Evolutionary conservation across 2,329 filamentous ascomycete species (phyloP), one percentile per base, ranked within the genome.

Genomic region (Pestalotiopsis sp.): DNA sequence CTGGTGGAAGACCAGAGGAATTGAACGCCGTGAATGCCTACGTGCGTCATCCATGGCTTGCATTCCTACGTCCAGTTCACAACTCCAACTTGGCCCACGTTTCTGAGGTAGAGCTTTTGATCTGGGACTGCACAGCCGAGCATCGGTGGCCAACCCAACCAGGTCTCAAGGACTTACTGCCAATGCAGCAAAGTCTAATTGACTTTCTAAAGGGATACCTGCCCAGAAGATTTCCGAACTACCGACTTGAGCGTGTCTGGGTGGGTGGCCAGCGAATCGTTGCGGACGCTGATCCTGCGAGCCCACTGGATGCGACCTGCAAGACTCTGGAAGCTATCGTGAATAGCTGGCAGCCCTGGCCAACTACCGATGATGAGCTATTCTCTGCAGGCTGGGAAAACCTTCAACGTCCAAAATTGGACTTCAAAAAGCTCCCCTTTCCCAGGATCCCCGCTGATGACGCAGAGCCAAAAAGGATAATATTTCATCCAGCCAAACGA

Each of bases 21-120:
- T 70, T 72, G 1, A 59, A 68, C 2, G 71, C 72, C 17, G 74
- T 72, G 9, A 68, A 70, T 40, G 68, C 72, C n/a, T 49, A 70
- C 25, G 52, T 67, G 63, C 80, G 83, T 11, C 82, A 84, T 59
- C 85, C 87, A 0, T 90, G 87, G 87, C 70, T 89, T 41, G 85
- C 79, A 0, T 73, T 87, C 14, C 82, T 83, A 68, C 82, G 87
- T 12, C 82, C 84, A 0, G 72, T 77, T 4, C 77, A 84, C n/a
- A 77, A 80, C 1, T 14, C 9, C 1, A 74, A 66, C 25, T 71
- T 31, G 1, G 31, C 20, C 9, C 20, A 75, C 1, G 83, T 78
- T 74, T 71, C 2, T 0, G 65, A 66, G 2, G 80, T 81, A 2
- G 87, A 90, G 71, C 72, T 90, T 13, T 78, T 90, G 5, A 86